These are phyloP conservation scores for Paraphaeosphaeria minitans DNA, from an alignment of 2,329 filamentous ascomycete species.

Conservation along the genomic window DNA sequence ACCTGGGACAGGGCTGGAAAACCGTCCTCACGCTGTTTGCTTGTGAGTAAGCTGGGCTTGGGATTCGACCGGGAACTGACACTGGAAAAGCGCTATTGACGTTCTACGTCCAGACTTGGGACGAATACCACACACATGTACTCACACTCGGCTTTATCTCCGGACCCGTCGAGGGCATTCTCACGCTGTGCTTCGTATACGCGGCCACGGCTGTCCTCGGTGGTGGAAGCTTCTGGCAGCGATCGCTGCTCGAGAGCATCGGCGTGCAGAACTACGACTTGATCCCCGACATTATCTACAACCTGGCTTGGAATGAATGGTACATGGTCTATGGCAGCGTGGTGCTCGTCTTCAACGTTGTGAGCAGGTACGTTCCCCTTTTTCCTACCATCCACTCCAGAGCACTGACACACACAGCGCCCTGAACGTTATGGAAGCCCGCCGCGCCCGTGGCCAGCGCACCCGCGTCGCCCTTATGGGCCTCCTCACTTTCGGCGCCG, in stretches of 20 bases:
- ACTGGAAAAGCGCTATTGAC: constrained; percentile 72
- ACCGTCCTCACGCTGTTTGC: constrained; percentile 84
- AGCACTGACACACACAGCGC: constrained; percentile 56
- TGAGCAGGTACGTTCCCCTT: constrained; percentile 61
- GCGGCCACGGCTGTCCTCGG: constrained; percentile 82
- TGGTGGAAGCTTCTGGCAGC: constrained; percentile 91
- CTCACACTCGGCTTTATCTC: constrained; percentile 90
- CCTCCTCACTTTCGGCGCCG: constrained; percentile 77
- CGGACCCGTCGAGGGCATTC: constrained; percentile 91
- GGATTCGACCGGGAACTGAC: constrained; percentile 17
- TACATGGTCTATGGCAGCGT: constrained; percentile 85
- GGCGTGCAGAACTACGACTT: constrained; percentile 67
- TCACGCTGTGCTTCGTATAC: constrained; percentile 83
- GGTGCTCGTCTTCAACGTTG: constrained; percentile 83
- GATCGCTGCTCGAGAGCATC: constrained; percentile 73
- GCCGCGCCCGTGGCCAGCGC: constrained; percentile 73
- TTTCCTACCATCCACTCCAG: background rate
- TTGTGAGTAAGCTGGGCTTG: constrained; percentile 54
- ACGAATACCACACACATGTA: constrained; percentile 97
- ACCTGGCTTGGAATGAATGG: constrained; percentile 87
- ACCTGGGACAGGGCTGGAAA: constrained; percentile 90
- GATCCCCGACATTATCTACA: constrained; percentile 74
- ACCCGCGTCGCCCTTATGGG: constrained; percentile 78
- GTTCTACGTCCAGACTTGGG: constrained; percentile 99
- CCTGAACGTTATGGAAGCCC: constrained; percentile 81